Evolutionary conservation across 1,139 yeast species (phyloP).

Genomic region (Blastobotrys elegans): DNA sequence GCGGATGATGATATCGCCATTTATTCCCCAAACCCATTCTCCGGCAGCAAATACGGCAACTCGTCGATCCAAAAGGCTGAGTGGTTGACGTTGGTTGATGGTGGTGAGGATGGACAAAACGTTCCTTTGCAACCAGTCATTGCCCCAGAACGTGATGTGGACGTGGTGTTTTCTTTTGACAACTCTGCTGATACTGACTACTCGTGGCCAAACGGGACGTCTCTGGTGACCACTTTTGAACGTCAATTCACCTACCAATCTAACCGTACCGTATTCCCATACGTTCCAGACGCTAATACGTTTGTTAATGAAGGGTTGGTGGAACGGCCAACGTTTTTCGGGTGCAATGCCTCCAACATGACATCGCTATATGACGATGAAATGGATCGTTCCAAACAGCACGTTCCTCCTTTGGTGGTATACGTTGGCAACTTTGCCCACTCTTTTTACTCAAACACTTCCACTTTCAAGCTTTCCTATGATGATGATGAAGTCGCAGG

Average conservation of each 20-base stretch:
- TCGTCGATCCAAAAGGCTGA: conserved; percentile 35
- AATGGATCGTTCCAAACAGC: conserved; percentile 19
- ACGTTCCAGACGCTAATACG: conserved; percentile 70
- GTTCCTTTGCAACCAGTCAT: conserved; percentile 75
- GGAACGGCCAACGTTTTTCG: conserved; percentile 63
- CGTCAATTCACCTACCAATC: conserved; percentile 66
- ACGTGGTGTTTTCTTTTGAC: conserved; percentile 76
- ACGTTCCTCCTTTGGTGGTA: conserved; percentile 66
- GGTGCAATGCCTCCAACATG: conserved; percentile 62
- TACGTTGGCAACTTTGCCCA: conserved; percentile 76
- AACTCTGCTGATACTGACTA: conserved; percentile 76
- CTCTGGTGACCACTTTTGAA: conserved; percentile 57
- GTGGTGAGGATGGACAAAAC: conserved; percentile 81
- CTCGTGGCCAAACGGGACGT: conserved; percentile 55
- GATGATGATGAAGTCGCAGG: conserved; percentile 53
- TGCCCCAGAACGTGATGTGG: conserved; percentile 65
- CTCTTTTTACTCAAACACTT: conserved; percentile 62
- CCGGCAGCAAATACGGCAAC: conserved; percentile 30
- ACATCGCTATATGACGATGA: conserved; percentile 42
- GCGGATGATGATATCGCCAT: conserved; percentile 60
- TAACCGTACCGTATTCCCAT: conserved; percentile 57
- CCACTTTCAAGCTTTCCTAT: conserved; percentile 69
- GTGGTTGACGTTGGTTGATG: conserved; percentile 69
- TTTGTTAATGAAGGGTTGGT: conserved; percentile 47
- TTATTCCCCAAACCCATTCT: conserved; percentile 74